A percentile compares a stretch with the other conserved stretches of the same genome.
Conservation (phyloP, 345 rosid genomes). For the Barbarea vulgaris region DNA sequence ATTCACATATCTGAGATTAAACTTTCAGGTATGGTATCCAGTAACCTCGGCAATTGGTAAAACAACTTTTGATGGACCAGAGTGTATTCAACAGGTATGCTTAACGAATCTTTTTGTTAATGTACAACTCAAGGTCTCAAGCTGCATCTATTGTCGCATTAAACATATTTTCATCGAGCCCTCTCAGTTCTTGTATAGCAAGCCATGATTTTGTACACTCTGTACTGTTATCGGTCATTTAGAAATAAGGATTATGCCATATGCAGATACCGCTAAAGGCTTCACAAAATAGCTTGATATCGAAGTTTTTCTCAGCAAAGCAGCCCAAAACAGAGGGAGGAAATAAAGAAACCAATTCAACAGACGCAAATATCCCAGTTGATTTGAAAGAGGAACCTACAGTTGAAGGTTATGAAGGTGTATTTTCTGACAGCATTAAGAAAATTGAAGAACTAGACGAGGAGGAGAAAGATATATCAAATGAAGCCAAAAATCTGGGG, state of each 20-base stretch:
- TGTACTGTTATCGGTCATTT: not conserved
- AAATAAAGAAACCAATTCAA: conserved; percentile 36
- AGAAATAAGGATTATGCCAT: not conserved
- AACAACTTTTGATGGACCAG: conserved; percentile 81
- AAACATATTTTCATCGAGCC: not conserved
- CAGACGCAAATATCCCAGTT: not conserved
- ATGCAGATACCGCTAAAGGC: conserved; percentile 63
- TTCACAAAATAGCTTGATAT: conserved; percentile 58
- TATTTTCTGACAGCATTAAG: conserved; percentile 14
- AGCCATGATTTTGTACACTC: not conserved
- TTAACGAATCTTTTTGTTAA: conserved; percentile 8
- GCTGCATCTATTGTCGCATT: not conserved
- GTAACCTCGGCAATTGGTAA: conserved; percentile 91
- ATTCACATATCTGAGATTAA: conserved; percentile 4
- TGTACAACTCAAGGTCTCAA: not conserved
- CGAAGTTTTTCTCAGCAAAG: conserved; percentile 68
- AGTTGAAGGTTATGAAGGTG: conserved; percentile 19
- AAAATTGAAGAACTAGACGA: conserved; percentile 4
- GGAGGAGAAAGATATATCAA: conserved; percentile 6
- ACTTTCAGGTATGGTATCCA: conserved; percentile 73
- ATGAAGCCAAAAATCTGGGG: conserved; percentile 13
- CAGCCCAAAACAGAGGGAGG: conserved; percentile 51
- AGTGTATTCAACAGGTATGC: conserved; percentile 77
- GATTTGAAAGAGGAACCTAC: conserved; percentile 41
- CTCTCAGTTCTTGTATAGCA: not conserved